Base-by-base conservation (phyloP, 768 basidiomycete species). In the Dacryopinax spathularia region DNA sequence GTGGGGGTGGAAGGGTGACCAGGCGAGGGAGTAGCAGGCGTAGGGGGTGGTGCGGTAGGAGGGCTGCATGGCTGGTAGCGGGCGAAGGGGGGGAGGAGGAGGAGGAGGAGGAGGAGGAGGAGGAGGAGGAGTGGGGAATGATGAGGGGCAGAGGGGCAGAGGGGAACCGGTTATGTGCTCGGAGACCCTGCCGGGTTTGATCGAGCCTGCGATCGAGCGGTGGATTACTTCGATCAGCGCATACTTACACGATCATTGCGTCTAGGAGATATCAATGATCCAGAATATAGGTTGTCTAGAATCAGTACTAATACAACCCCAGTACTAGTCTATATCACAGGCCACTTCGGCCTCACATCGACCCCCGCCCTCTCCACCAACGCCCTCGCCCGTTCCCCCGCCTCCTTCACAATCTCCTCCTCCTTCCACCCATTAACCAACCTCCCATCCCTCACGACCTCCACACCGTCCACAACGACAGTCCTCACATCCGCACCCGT, bases 1-100 rank as follows among this genome's bases (percentile, higher is more conserved):
- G 16, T 80, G 77, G 25, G 80, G 84, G 72, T 88, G 86, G 70
- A 93, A 92, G 2, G 91, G 90, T 0, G 91, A 93, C 87, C 89
- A 92, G 13, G 87, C 82, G 33, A 89, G 68, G 3, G 84, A 76
- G 71, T 90, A 91, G 71, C 91, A 90, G 1, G 90, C 85, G 74
- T 90, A 91, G 1, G 87, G 89, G 33, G 88, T 87, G 0, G 89
- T 91, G 33, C 86, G 83, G 13, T 88, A 62, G 22, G 60, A 27
- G 48, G 48, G 31, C 25, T 56, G 48, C 48, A 56, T 56, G 5
- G n/a, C n/a, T n/a, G n/a, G n/a, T n/a, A n/a, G n/a, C n/a, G n/a
- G n/a, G n/a, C n/a, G n/a, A n/a, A n/a, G n/a, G n/a, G n/a, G n/a
- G n/a, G n/a, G n/a, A n/a, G n/a, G n/a, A n/a, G n/a, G n/a, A n/a